Evolutionary conservation across 805 yeast species (phyloP).

Genomic region (Saturnispora diversa): DNA sequence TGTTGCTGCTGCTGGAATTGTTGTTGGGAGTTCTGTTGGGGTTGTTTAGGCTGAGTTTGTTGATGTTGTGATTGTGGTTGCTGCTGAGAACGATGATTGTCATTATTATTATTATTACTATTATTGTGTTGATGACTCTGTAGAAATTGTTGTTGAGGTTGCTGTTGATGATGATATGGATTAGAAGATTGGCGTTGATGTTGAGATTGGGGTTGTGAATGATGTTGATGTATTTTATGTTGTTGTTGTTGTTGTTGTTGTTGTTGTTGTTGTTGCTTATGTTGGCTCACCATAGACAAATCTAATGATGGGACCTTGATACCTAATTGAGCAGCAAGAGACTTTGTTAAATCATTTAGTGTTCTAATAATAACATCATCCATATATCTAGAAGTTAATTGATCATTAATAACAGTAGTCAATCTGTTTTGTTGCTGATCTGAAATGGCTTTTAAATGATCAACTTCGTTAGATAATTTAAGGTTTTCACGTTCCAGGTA

Average conservation of each 20-base stretch:
- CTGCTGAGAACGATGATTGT: neutral
- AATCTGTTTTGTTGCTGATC: conserved; percentile 46
- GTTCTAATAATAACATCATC: conserved; percentile 51
- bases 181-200: too few species aligned
- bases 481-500: conserved; percentile 26
- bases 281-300: conserved; percentile 33
- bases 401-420: conserved; percentile 53
- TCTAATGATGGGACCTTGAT: conserved; percentile 60
- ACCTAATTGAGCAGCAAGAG: conserved; percentile 47
- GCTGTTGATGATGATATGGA: too few species aligned
- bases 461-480: conserved; percentile 28
- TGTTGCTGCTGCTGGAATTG: conserved; percentile 7
- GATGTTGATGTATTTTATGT: too few species aligned
- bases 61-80: conserved; percentile 11
- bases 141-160: too few species aligned
- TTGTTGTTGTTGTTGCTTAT: conserved; percentile 7
- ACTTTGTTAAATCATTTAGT: conserved; percentile 41
- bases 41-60: neutral
- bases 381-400: conserved; percentile 46
- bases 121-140: too few species aligned
- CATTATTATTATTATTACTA: neutral
- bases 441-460: conserved; percentile 30
- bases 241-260: conserved; percentile 6
- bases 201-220: too few species aligned
- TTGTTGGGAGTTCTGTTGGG: conserved; percentile 1